These are phyloP conservation scores for Umbilicus rupestris DNA, from an alignment of 164 flowering plant species.

Conservation along the genomic window DNA sequence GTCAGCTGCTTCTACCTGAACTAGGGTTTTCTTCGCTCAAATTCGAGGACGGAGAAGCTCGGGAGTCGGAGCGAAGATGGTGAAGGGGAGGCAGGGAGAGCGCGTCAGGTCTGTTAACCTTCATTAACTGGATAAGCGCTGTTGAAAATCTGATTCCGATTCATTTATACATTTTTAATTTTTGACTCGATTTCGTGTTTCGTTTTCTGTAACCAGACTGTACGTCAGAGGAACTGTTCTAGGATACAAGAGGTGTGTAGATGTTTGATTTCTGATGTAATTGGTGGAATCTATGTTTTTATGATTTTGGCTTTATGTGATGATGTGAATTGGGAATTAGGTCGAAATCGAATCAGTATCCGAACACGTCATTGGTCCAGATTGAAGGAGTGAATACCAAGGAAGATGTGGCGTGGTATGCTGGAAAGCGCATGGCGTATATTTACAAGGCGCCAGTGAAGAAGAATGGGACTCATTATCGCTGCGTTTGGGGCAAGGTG, in stretches of 20 bases:
- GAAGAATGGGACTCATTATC: conserved; percentile 43
- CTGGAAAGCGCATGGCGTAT: conserved; percentile 50
- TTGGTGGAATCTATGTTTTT: neutral
- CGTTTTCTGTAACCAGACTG: conserved; percentile 26
- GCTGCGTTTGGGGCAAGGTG: conserved; percentile 65
- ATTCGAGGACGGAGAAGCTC: no score
- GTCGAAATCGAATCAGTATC: conserved; percentile 64
- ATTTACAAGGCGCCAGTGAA: conserved; percentile 52
- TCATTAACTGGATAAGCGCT: no score
- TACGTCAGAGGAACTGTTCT: conserved; percentile 47
- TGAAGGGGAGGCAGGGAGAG: conserved; percentile 48
- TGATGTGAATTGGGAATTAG: conserved; percentile 15
- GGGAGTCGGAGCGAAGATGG: conserved; percentile 25
- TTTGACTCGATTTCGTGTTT: no score
- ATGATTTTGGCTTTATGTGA: neutral
- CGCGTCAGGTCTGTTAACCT: conserved; percentile 30
- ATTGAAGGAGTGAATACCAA: no score
- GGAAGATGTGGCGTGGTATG: conserved; percentile 55
- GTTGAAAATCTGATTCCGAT: no score
- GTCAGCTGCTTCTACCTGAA: no score
- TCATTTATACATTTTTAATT: no score
- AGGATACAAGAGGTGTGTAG: conserved; percentile 49
- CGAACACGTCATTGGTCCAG: no score
- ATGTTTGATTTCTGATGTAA: neutral
- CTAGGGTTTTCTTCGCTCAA: no score